Evolutionary conservation across 768 basidiomycete genomes (phyloP).

Genomic region (Mycena leptocephala): DNA sequence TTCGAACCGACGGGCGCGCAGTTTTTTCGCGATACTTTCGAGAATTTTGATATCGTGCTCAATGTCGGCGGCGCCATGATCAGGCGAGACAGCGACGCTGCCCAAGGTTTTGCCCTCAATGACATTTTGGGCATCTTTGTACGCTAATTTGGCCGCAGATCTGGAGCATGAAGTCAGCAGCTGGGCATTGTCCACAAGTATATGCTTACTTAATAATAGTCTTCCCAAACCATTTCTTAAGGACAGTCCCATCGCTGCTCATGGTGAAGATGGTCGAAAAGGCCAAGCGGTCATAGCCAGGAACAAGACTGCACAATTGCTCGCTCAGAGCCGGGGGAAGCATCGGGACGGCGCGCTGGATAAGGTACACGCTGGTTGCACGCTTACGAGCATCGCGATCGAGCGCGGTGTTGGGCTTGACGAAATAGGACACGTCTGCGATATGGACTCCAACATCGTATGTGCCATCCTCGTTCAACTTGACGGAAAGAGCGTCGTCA

Average conservation of each 20-base stretch:
- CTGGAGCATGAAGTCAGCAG: constrained; percentile 55
- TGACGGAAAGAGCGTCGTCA: constrained; percentile 95
- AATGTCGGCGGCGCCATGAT: constrained; percentile 74
- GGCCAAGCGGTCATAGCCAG: constrained; percentile 90
- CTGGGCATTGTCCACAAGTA: not conserved
- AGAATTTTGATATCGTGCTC: constrained; percentile 85
- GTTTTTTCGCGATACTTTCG: constrained; percentile 77
- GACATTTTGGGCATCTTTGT: constrained; percentile 85
- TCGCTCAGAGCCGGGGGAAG: constrained; percentile 94
- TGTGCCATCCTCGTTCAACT: constrained; percentile 91
- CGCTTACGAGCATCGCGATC: constrained; percentile 98
- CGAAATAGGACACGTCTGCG: constrained; percentile 96
- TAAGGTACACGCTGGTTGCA: constrained; percentile 96
- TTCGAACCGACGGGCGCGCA: constrained; percentile 82
- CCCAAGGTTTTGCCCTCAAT: constrained; percentile 82
- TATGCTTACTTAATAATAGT: constrained; percentile 86
- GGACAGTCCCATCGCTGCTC: constrained; percentile 83
- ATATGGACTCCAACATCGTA: constrained; percentile 96
- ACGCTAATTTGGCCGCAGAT: constrained; percentile 90
- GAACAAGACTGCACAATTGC: constrained; percentile 92
- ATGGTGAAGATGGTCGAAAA: constrained; percentile 94
- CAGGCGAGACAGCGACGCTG: constrained; percentile 67
- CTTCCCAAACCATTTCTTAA: constrained; percentile 95
- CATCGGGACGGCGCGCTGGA: constrained; percentile 98
- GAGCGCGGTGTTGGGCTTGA: constrained; percentile 95